A percentile compares a stretch with the other conserved stretches of the same genome.
phyloP scores from a whole-genome alignment of 1,284 basidiomycete genomes.

The Neotropicomus parvogracilis region DNA sequence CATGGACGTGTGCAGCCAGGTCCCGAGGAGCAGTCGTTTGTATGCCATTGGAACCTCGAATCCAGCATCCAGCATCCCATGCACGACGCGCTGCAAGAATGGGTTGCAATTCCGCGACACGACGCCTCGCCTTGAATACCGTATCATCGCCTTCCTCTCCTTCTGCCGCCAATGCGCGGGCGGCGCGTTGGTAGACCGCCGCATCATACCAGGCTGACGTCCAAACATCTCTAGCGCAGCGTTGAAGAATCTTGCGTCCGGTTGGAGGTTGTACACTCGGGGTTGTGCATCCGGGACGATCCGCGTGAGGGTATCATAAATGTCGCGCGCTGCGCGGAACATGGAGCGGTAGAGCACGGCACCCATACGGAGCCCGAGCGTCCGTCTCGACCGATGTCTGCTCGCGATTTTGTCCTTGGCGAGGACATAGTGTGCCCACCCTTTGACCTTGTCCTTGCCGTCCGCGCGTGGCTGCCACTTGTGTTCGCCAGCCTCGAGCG shows the following conservation, averaged over 20 bases:
- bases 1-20: constrained; percentile 22
- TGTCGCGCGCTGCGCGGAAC: constrained; percentile 33
- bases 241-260: constrained; percentile 68
- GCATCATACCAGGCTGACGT: constrained; percentile 31
- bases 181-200: constrained; percentile 20
- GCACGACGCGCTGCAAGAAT: constrained; percentile 43
- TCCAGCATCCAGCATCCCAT: constrained; percentile 45
- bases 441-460: constrained; percentile 26
- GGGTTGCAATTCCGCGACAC: constrained; percentile 34
- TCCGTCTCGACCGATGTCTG: constrained; percentile 27
- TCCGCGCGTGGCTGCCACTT: constrained; percentile 18
- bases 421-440: constrained; percentile 39
- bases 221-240: constrained; percentile 51
- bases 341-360: constrained; percentile 37
- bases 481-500: constrained; percentile 12
- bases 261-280: constrained; percentile 37
- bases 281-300: constrained; percentile 18
- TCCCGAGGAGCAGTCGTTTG: constrained; percentile 44
- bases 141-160: constrained; percentile 24
- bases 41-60: constrained; percentile 47
- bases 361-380: constrained; percentile 30
- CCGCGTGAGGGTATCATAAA: constrained; percentile 29
- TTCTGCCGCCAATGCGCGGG: constrained; percentile 32
- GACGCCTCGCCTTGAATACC: constrained; percentile 28
- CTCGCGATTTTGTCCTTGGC: constrained; percentile 20